Conservation (phyloP, 164 flowering plant genomes). For the Sextonia rubra region DNA sequence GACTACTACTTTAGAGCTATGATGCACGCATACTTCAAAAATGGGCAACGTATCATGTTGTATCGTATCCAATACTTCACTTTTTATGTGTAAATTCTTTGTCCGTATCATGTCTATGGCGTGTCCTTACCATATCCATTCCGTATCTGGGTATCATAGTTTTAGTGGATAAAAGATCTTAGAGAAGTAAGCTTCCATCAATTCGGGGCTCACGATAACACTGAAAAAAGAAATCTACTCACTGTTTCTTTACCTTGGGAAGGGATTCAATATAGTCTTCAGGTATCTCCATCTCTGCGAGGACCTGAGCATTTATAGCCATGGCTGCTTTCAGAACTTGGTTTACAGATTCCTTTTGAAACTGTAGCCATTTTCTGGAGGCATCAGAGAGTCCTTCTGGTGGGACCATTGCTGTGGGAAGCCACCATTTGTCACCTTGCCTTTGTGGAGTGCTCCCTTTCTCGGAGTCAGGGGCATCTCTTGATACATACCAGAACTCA, state of each 20-base stretch:
- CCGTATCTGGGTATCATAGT: no score
- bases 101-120: no score
- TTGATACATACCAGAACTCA: slow-evolving; percentile 70
- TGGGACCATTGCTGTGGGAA: slow-evolving; percentile 66
- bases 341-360: slow-evolving; percentile 75
- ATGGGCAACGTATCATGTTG: no score
- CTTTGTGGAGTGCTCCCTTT: slow-evolving; percentile 30
- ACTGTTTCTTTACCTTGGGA: slow-evolving; percentile 58
- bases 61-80: no score
- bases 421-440: slow-evolving; percentile 86
- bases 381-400: slow-evolving; percentile 63
- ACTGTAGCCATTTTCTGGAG: slow-evolving; percentile 57
- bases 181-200: not conserved
- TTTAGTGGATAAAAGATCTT: not conserved
- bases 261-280: slow-evolving; percentile 84
- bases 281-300: slow-evolving; percentile 82
- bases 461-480: slow-evolving; percentile 41
- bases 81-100: no score
- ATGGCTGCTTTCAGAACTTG: slow-evolving; percentile 91
- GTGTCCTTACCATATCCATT: no score
- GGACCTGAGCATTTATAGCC: slow-evolving; percentile 88
- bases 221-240: not conserved
- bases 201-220: not conserved
- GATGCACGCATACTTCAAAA: no score
- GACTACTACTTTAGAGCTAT: not conserved